phyloP scores from a whole-genome alignment of 441 rosid species.

The Omphalea diandra region DNA sequence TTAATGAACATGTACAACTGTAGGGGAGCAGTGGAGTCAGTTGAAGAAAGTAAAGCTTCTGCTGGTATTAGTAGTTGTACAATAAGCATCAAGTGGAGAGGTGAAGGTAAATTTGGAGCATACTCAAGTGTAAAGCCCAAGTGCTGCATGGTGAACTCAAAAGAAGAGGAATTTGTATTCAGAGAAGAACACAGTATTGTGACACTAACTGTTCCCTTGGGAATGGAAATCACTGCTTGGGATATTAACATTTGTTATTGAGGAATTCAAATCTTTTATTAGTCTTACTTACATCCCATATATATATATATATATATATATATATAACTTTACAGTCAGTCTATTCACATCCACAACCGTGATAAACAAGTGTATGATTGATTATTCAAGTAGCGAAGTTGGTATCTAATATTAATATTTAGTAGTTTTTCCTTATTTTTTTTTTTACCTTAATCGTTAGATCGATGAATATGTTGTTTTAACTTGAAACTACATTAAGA shows the following conservation, averaged over 20 bases:
- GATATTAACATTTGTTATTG: constrained; percentile 33
- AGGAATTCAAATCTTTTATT: too few species aligned
- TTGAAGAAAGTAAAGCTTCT: constrained; percentile 8
- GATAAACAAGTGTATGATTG: too few species aligned
- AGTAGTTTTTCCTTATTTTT: too few species aligned
- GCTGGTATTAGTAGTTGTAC: background rate
- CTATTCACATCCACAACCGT: too few species aligned
- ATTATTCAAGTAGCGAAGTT: too few species aligned
- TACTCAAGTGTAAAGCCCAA: constrained; percentile 42
- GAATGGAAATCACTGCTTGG: constrained; percentile 29
- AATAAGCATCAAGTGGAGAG: constrained; percentile 43
- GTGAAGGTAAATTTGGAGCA: constrained; percentile 46
- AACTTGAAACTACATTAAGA: too few species aligned
- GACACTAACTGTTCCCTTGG: constrained; percentile 32
- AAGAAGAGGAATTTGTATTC: constrained; percentile 24
- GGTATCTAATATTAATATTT: too few species aligned
- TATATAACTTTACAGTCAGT: too few species aligned
- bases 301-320: too few species aligned
- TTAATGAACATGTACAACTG: constrained; percentile 46
- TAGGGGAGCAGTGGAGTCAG: constrained; percentile 45
- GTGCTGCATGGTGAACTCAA: constrained; percentile 32
- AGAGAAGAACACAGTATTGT: constrained; percentile 32
- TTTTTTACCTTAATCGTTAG: too few species aligned
- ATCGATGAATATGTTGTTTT: too few species aligned
- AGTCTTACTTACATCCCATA: too few species aligned